A percentile compares a stretch with the other conserved stretches of the same genome.
These are phyloP conservation scores for Bipolaris sorokiniana DNA, from an alignment of 2,329 filamentous ascomycete species.

Conservation along the genomic window DNA sequence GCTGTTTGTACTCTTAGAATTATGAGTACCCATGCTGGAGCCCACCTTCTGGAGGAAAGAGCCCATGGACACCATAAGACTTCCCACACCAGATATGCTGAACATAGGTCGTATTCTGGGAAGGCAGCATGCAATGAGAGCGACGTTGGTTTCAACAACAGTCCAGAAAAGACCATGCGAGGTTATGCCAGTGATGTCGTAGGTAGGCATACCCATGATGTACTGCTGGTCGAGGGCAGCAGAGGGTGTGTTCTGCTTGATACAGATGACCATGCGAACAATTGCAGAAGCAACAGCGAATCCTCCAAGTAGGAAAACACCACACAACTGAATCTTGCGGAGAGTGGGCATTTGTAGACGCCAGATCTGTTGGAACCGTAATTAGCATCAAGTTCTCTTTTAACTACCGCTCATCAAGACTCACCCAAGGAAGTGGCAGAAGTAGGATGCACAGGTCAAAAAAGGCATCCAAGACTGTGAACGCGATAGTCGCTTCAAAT, in stretches of 20 bases:
- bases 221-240: conserved; percentile 1
- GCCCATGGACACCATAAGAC: conserved; percentile 6
- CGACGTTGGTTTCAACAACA: conserved; percentile 10
- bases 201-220: conserved; percentile 16
- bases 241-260: conserved; percentile 15
- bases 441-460: conserved; percentile 13
- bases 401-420: neutral
- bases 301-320: conserved; percentile 11
- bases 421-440: conserved; percentile 13
- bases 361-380: conserved; percentile 7
- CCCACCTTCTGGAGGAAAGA: conserved; percentile 11
- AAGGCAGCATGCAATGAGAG: conserved; percentile 11
- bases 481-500: conserved; percentile 9
- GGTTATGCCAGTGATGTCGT: conserved; percentile 14
- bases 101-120: conserved; percentile 7
- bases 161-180: conserved; percentile 16
- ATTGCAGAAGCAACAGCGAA: conserved; percentile 11
- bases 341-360: conserved; percentile 9
- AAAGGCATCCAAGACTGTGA: conserved; percentile 8
- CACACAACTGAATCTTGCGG: conserved; percentile 11
- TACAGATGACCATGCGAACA: conserved; percentile 15
- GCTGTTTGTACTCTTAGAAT: neutral
- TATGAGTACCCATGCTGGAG: conserved; percentile 9
- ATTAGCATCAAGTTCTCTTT: neutral
- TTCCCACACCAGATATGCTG: conserved; percentile 3